These are phyloP conservation scores for Penicillium sp. DNA, from an alignment of 2,329 filamentous ascomycete genomes.

Conservation along the genomic window DNA sequence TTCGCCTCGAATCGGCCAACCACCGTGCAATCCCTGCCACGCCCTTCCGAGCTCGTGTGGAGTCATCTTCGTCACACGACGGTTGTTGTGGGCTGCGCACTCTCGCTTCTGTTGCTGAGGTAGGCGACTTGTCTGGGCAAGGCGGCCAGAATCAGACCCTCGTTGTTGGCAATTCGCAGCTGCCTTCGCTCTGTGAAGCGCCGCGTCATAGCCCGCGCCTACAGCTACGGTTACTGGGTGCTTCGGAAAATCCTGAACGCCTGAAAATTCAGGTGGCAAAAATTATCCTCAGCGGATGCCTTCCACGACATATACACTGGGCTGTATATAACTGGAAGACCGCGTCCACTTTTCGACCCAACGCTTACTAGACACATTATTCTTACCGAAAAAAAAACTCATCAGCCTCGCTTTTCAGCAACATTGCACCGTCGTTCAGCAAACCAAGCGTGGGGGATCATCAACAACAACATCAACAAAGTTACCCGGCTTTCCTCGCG, in stretches of 20 bases:
- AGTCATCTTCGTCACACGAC: conserved; percentile 14
- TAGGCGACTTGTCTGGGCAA: not conserved
- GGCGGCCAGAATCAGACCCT: not conserved
- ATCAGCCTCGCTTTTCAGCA: not conserved
- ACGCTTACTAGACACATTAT: not conserved
- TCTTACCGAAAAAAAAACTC: not conserved
- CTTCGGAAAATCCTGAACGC: conserved; percentile 4
- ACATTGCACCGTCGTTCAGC: not conserved
- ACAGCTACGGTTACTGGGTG: conserved; percentile 1
- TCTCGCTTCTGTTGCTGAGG: conserved; percentile 1
- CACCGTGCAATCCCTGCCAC: not conserved
- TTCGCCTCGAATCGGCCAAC: not conserved
- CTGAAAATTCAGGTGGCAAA: conserved; percentile 16
- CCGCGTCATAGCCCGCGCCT: conserved; percentile 7
- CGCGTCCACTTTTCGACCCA: conserved; percentile 4
- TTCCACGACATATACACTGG: conserved; percentile 8
- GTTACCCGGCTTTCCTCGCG: conserved; percentile 1
- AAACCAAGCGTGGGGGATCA: not conserved
- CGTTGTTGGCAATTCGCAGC: not conserved
- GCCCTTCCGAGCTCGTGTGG: conserved; percentile 3
- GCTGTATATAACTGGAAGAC: conserved; percentile 9
- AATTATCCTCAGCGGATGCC: conserved; percentile 14
- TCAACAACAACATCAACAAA: not conserved
- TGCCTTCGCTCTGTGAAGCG: conserved; percentile 7
- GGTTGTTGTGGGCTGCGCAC: conserved; percentile 6